Conservation (phyloP, 768 basidiomycete species). For the Gelatoporia subvermispora region DNA sequence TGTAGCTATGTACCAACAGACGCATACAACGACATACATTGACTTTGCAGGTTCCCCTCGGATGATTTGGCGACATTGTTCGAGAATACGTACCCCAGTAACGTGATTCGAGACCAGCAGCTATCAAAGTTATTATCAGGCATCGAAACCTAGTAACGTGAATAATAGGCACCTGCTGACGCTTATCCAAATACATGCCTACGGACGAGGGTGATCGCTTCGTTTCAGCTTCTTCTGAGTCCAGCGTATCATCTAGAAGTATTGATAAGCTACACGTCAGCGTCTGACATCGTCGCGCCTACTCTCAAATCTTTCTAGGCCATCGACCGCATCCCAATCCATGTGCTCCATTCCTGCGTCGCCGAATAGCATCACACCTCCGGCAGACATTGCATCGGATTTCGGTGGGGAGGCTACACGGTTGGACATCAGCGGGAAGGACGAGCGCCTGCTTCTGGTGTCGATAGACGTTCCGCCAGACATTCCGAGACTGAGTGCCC, state of each 20-base stretch:
- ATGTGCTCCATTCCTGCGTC: background rate
- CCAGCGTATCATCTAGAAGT: background rate
- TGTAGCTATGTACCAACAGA: background rate
- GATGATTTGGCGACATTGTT: constrained; percentile 1
- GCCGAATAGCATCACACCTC: background rate
- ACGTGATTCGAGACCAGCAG: background rate
- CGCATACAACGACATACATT: background rate
- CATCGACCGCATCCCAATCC: constrained; percentile 1
- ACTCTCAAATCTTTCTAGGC: constrained; percentile 5
- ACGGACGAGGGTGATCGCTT: background rate
- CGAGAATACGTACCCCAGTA: background rate
- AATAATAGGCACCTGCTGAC: constrained; percentile 1
- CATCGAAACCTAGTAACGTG: background rate
- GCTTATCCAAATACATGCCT: constrained; percentile 1
- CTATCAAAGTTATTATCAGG: background rate
- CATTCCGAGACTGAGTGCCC: background rate
- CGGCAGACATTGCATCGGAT: background rate
- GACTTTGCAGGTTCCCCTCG: background rate
- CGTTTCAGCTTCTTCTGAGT: constrained; percentile 1
- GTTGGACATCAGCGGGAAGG: constrained; percentile 8
- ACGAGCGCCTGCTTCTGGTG: constrained; percentile 7
- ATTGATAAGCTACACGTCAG: background rate
- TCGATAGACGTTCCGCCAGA: background rate
- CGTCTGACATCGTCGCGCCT: background rate
- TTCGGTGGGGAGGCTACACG: background rate